Evolutionary conservation across 805 yeast genomes (phyloP), one percentile per base, ranked within the genome.

Genomic region (Wickerhamiella siamensis): DNA sequence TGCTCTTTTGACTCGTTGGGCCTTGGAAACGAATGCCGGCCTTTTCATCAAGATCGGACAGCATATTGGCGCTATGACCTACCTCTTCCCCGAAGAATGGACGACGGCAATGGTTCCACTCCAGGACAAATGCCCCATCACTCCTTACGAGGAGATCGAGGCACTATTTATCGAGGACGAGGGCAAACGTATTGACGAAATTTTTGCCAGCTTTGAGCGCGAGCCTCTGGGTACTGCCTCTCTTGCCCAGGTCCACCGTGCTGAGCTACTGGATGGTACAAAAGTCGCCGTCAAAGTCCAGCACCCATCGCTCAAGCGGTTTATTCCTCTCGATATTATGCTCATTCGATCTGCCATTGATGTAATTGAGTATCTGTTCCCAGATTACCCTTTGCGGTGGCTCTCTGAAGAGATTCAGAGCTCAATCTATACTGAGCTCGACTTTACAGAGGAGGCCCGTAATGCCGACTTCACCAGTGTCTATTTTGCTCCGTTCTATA

Each of bases 161-260:
- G 64, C 65, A 14, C 72, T 91, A 80, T 76, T 91, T 51, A 52
- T 56, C 36, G 55, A 59, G 2, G 99, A 91, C 57, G 63, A 81
- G 47, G 86, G 86, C 1, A 51, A 56, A 12, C 46, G 65, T 1
- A 56, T 88, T 12, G 70, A 68, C 16, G 91, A 81, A 0, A 50
- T 75, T 33, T 91, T 91, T 58, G 58, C 63, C 8, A 74, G 70
- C 32, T 83, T 91, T 54, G 72, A 79, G 45, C 69, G 72, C 0
- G 60, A 57, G 8, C 98, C 99, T 0, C 77, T 91, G 33, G 99
- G 98, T 1, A 93, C 83, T 4, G 98, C 98, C 0, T 83, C 95
- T 1, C 66, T 91, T 49, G 98, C 98, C 0, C 99, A 91, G 56
- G 99, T 91, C 4, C 97, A 91, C 61, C 63, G 67, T 19, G 99